Percentiles rank a stretch among this genome's conserved stretches.
Conservation (phyloP, 306 rosid genomes). For the Rubus idaeus region DNA sequence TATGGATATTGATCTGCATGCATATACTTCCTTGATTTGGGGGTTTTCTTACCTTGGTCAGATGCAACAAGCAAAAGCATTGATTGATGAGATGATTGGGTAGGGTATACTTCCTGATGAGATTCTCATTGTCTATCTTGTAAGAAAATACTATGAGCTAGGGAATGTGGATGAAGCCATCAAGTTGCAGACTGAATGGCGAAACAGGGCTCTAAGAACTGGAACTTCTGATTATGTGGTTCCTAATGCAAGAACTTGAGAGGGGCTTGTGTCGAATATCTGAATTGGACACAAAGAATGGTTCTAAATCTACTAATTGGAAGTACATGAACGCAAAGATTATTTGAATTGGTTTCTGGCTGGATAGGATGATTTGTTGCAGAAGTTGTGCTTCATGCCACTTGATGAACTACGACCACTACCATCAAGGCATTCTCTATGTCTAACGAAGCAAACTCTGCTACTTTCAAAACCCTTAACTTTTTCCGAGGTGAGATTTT, state of each 20-base stretch:
- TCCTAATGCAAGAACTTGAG: conserved; percentile 51
- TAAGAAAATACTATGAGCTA: conserved; percentile 60
- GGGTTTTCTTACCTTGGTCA: conserved; percentile 68
- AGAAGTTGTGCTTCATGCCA: neutral
- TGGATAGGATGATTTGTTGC: neutral
- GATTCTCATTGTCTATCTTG: conserved; percentile 58
- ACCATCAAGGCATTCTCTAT: conserved; percentile 8
- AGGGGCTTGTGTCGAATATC: conserved; percentile 11
- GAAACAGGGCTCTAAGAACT: conserved; percentile 52
- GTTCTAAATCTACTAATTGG: neutral
- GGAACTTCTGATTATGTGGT: conserved; percentile 23
- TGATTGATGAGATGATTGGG: conserved; percentile 70
- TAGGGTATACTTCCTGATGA: conserved; percentile 76
- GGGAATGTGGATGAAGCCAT: conserved; percentile 69
- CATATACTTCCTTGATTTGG: conserved; percentile 81
- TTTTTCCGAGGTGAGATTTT: conserved; percentile 28
- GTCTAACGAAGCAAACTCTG: conserved; percentile 28
- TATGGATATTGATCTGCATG: conserved; percentile 67
- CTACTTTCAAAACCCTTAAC: conserved; percentile 14
- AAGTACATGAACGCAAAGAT: neutral
- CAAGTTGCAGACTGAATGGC: conserved; percentile 64
- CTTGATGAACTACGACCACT: neutral
- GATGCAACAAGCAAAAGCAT: conserved; percentile 60
- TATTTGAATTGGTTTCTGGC: neutral
- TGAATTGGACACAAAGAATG: neutral